phyloP scores from a whole-genome alignment of 139 green algal genomes.

The Tetradesmus obliquus region DNA sequence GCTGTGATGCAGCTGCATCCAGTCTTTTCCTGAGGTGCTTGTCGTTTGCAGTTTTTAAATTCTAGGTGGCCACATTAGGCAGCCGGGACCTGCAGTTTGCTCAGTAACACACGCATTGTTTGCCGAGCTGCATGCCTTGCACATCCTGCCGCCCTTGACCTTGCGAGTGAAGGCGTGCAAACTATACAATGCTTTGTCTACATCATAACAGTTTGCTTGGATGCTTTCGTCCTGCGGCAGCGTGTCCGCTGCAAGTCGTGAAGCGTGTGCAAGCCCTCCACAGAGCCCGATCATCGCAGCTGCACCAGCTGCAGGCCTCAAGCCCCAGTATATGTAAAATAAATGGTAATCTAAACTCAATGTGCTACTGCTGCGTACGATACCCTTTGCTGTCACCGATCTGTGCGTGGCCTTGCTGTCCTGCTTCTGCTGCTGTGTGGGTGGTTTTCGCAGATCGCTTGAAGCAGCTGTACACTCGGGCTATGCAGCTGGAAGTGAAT shows the following conservation, averaged over 20 bases:
- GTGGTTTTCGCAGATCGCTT: conserved; percentile 59
- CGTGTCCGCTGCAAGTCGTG: not conserved
- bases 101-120: not conserved
- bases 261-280: not conserved
- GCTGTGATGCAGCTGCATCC: not conserved
- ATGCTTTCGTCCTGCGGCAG: conserved; percentile 1
- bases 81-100: not conserved
- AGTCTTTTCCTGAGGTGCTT: not conserved
- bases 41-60: too few species aligned
- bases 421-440: not conserved
- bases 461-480: conserved; percentile 64
- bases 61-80: too few species aligned
- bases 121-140: not conserved
- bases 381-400: not conserved
- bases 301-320: not conserved
- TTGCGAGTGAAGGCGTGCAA: not conserved
- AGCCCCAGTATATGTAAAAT: not conserved
- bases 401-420: not conserved
- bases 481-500: conserved; percentile 80
- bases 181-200: not conserved
- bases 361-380: not conserved
- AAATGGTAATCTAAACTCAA: not conserved
- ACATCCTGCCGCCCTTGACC: not conserved
- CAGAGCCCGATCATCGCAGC: not conserved
- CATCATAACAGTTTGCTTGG: not conserved